These are phyloP conservation scores for Plectosphaerella cucumerina DNA, from an alignment of 2,329 filamentous ascomycete species.

Conservation along the genomic window DNA sequence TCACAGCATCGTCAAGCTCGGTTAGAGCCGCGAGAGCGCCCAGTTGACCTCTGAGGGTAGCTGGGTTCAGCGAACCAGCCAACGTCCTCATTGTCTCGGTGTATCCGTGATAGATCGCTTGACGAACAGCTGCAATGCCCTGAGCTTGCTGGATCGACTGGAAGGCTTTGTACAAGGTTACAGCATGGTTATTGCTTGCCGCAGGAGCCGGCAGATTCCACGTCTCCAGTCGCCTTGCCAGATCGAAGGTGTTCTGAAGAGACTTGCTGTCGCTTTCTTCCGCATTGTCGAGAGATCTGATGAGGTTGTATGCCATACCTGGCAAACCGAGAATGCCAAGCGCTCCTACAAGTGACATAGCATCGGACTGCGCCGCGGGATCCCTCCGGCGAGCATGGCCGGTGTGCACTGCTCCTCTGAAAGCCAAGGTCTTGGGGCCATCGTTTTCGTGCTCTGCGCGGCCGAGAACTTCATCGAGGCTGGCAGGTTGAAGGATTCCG, in stretches of 20 bases:
- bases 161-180: constrained; percentile 74
- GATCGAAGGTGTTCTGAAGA: constrained; percentile 70
- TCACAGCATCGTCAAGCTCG: constrained; percentile 76
- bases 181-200: constrained; percentile 56
- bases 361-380: constrained; percentile 52
- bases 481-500: constrained; percentile 75
- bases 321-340: constrained; percentile 78
- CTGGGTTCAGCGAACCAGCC: constrained; percentile 44
- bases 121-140: constrained; percentile 47
- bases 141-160: constrained; percentile 70
- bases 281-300: constrained; percentile 61
- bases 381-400: constrained; percentile 67
- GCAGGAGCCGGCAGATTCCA: constrained; percentile 84
- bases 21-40: constrained; percentile 67
- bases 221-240: constrained; percentile 77
- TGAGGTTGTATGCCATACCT: constrained; percentile 76
- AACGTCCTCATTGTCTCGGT: constrained; percentile 56
- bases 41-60: constrained; percentile 49
- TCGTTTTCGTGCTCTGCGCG: constrained; percentile 87
- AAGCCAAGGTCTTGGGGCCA: constrained; percentile 81
- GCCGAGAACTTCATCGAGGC: constrained; percentile 71
- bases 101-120: constrained; percentile 60
- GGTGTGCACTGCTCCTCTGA: constrained; percentile 87
- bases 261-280: constrained; percentile 50
- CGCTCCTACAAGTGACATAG: constrained; percentile 68